Conservation (phyloP, 495 filamentous ascomycete genomes). For the Talaromyces thailandensis region DNA sequence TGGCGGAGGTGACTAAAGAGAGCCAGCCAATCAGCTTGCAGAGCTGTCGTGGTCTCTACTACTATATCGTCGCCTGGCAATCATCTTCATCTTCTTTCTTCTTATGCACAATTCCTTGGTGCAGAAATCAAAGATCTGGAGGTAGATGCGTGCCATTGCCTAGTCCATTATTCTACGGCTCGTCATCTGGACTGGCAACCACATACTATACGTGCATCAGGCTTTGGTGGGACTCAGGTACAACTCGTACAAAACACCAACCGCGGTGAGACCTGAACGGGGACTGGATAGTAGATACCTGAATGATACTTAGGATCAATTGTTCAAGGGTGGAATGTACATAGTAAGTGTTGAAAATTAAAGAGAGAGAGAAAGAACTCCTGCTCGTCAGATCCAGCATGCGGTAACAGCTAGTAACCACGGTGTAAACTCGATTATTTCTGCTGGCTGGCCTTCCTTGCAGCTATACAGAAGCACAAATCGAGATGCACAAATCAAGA, state of each 20-base stretch:
- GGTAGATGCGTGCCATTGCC: not conserved
- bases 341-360: no score
- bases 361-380: no score
- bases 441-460: not conserved
- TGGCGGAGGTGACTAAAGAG: not conserved
- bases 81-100: not conserved
- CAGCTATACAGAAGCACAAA: not conserved
- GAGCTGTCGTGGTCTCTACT: not conserved
- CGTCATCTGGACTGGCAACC: not conserved
- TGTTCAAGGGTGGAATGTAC: no score
- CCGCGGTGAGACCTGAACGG: not conserved
- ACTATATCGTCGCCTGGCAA: not conserved
- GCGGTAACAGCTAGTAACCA: no score
- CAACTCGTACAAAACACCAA: not conserved
- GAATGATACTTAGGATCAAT: not conserved
- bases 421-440: no score
- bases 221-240: not conserved
- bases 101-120: not conserved
- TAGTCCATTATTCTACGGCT: no score
- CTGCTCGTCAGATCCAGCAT: no score
- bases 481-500: not conserved
- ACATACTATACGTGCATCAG: not conserved
- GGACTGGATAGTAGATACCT: not conserved
- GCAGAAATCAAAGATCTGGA: no score
- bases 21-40: not conserved